A percentile compares a stretch with the other conserved stretches of the same genome.
These are phyloP conservation scores for Penicillium soppii DNA, from an alignment of 495 filamentous ascomycete genomes.

Conservation along the genomic window DNA sequence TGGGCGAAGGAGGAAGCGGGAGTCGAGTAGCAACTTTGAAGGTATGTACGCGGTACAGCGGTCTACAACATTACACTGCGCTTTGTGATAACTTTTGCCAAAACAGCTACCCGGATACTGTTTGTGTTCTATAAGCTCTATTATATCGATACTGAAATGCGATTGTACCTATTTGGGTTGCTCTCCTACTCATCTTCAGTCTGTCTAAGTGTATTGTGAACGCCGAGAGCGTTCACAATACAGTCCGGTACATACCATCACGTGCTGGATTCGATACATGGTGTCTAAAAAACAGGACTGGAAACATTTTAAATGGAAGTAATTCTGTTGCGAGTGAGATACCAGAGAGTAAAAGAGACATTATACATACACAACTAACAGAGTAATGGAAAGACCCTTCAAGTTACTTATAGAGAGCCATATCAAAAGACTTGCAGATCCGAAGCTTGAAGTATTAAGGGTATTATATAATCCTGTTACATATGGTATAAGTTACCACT, in stretches of 20 bases:
- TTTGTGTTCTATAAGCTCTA: background rate
- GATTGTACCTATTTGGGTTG: background rate
- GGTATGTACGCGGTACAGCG: slow-evolving; percentile 25
- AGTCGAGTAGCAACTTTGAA: slow-evolving; percentile 19
- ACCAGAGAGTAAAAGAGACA: no score
- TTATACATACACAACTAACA: no score
- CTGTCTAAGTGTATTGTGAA: slow-evolving; percentile 8
- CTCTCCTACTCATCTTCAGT: background rate
- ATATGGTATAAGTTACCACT: slow-evolving; percentile 15
- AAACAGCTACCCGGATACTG: background rate
- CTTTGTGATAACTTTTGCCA: background rate
- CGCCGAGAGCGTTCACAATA: slow-evolving; percentile 25
- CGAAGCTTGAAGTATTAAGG: no score
- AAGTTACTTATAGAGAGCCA: no score
- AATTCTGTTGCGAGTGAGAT: no score
- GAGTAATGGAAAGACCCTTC: no score
- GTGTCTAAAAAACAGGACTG: no score
- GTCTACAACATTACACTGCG: slow-evolving; percentile 8
- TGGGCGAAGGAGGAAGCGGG: slow-evolving; percentile 20
- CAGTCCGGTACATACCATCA: slow-evolving; percentile 13
- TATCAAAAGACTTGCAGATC: no score
- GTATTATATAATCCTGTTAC: slow-evolving; percentile 14
- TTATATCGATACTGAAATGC: background rate
- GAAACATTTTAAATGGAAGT: no score
- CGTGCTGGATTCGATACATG: no score